These are phyloP conservation scores for Dorcoceras hygrometricum DNA, from an alignment of 257 asterid genomes.

Conservation along the genomic window DNA sequence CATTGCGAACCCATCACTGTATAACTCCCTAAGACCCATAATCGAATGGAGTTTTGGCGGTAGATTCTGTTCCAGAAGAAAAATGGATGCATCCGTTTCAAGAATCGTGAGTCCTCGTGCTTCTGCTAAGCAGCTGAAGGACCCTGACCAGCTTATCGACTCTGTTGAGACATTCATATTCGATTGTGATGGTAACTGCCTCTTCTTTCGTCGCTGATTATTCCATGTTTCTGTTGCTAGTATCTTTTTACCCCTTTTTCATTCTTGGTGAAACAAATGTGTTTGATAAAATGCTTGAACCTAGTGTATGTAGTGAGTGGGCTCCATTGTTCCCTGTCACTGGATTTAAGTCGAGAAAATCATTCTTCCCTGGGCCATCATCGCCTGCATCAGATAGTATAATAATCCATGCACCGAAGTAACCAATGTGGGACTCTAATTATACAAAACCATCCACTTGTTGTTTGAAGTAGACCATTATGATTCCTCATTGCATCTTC, in stretches of 20 bases:
- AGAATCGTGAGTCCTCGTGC: conserved; percentile 42
- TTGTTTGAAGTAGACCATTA: too few species aligned
- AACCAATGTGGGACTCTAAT: too few species aligned
- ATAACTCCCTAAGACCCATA: conserved; percentile 38
- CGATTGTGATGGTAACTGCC: conserved; percentile 81
- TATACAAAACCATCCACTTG: too few species aligned
- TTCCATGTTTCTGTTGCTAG: background rate
- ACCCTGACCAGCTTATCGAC: conserved; percentile 81
- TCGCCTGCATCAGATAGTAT: too few species aligned
- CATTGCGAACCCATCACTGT: conserved; percentile 39
- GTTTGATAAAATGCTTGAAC: conserved; percentile 28
- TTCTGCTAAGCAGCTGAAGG: conserved; percentile 70
- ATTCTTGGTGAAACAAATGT: background rate
- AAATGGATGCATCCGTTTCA: conserved; percentile 42
- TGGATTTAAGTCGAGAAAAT: too few species aligned
- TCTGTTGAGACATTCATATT: conserved; percentile 94
- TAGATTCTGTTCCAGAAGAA: conserved; percentile 39
- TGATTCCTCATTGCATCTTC: too few species aligned
- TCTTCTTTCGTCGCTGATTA: background rate
- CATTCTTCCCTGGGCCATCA: too few species aligned
- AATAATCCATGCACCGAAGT: too few species aligned
- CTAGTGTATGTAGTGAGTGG: background rate
- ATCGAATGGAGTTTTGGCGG: conserved; percentile 46
- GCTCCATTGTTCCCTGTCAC: too few species aligned
- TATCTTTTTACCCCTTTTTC: background rate